Evolutionary conservation across 805 yeast species (phyloP).

Genomic region (Komagataella pastoris): DNA sequence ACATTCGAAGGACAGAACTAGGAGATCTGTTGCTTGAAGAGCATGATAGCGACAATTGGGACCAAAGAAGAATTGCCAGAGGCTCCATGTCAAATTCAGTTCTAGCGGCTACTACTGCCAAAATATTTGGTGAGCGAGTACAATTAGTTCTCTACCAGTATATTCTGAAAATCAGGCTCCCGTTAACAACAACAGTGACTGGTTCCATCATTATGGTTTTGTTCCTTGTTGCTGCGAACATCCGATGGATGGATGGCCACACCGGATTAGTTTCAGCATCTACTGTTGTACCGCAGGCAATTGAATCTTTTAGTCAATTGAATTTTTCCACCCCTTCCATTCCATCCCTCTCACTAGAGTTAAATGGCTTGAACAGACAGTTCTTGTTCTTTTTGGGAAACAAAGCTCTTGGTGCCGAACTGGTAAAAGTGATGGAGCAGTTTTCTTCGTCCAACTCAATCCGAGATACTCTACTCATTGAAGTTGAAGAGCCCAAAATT

Average conservation of each 20-base stretch:
- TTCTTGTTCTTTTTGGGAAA: conserved; percentile 14
- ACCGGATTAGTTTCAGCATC: background rate
- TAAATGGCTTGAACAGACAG: background rate
- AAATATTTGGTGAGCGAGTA: background rate
- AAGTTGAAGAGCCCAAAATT: conserved; percentile 15
- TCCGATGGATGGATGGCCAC: conserved; percentile 21
- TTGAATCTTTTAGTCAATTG: background rate
- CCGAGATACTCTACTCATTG: conserved; percentile 6
- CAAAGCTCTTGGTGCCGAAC: conserved; percentile 16
- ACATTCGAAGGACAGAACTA: conserved; percentile 48
- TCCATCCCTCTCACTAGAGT: background rate
- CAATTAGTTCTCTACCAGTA: conserved; percentile 13
- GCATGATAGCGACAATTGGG: background rate
- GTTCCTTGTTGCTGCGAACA: conserved; percentile 15
- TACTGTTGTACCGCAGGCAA: background rate
- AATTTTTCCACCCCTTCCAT: background rate
- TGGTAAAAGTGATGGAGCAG: conserved; percentile 4
- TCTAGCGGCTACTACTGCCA: background rate
- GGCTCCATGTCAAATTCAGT: background rate
- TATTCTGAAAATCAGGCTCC: conserved; percentile 21
- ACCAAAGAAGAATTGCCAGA: background rate
- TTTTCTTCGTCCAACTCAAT: background rate
- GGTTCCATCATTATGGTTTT: conserved; percentile 15
- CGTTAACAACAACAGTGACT: conserved; percentile 19
- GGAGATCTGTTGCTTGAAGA: conserved; percentile 25